A percentile compares a stretch with the other conserved stretches of the same genome.
These are phyloP conservation scores for Xenoacremonium recifei DNA, from an alignment of 2,329 filamentous ascomycete species.

Conservation along the genomic window DNA sequence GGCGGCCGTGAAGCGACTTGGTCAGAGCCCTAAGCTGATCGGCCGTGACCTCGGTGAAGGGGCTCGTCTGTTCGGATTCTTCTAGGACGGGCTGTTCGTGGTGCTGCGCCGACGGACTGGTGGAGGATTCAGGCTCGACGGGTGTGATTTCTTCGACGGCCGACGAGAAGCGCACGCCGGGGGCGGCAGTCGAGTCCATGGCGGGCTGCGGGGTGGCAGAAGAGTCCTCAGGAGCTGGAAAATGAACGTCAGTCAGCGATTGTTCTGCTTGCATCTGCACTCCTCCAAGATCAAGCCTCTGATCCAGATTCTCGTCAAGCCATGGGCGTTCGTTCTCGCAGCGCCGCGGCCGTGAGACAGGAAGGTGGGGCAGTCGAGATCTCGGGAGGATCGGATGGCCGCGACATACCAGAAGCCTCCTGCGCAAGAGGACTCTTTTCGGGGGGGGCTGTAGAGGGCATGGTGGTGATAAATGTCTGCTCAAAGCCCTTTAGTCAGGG, in stretches of 20 bases:
- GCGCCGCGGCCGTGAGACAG: no score
- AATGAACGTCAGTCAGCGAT: slow-evolving; percentile 16
- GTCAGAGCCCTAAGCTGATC: slow-evolving; percentile 72
- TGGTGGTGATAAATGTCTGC: slow-evolving; percentile 11
- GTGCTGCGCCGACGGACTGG: slow-evolving; percentile 18
- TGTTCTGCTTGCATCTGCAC: slow-evolving; percentile 6
- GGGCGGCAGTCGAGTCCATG: slow-evolving; percentile 26
- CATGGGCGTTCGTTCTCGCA: no score
- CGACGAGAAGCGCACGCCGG: slow-evolving; percentile 70
- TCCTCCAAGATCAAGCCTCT: slow-evolving; percentile 5
- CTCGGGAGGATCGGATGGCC: slow-evolving; percentile 23
- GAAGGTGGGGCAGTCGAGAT: slow-evolving; percentile 25
- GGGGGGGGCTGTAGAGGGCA: slow-evolving; percentile 19
- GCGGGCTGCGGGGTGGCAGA: slow-evolving; percentile 9
- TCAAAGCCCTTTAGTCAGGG: slow-evolving; percentile 9
- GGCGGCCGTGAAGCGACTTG: slow-evolving; percentile 68
- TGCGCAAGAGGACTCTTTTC: slow-evolving; percentile 17
- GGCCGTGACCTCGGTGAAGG: slow-evolving; percentile 44
- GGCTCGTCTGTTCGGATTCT: slow-evolving; percentile 22
- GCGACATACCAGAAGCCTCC: slow-evolving; percentile 24
- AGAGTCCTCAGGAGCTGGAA: slow-evolving; percentile 10
- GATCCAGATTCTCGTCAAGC: no score
- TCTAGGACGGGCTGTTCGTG: no score
- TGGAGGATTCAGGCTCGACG: slow-evolving; percentile 37
- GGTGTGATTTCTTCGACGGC: slow-evolving; percentile 65